phyloP scores from a whole-genome alignment of 768 basidiomycete genomes.

The Lyophyllum semitale region DNA sequence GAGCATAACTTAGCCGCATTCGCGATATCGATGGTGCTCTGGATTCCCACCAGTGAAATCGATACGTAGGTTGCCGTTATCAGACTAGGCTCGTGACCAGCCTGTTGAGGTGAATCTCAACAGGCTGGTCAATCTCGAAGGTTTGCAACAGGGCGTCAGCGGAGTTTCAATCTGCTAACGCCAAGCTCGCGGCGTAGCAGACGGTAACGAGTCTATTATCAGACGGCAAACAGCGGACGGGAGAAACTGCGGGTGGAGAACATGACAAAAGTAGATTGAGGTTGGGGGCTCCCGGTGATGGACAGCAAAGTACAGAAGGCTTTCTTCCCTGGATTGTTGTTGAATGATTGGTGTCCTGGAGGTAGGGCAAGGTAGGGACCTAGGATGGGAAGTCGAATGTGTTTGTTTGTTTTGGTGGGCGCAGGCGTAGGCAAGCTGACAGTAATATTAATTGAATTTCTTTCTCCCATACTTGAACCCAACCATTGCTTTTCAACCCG shows the following conservation, averaged over 20 bases:
- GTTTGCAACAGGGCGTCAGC: too few species aligned
- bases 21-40: neutral
- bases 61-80: neutral
- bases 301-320: neutral
- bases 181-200: too few species aligned
- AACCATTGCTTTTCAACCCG: conserved; percentile 9
- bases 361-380: too few species aligned
- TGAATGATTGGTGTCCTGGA: neutral
- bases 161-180: too few species aligned
- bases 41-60: neutral
- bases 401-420: conserved; percentile 17
- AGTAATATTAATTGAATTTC: conserved; percentile 6
- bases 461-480: conserved; percentile 5
- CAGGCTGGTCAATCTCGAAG: too few species aligned
- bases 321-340: neutral
- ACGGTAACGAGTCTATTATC: too few species aligned
- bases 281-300: neutral
- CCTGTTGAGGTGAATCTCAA: too few species aligned
- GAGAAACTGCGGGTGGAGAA: neutral
- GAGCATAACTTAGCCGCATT: too few species aligned
- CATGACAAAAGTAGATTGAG: neutral
- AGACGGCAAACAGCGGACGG: neutral
- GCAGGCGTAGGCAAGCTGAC: conserved; percentile 11
- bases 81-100: too few species aligned
- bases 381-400: neutral